Percentiles rank a stretch among this genome's conserved stretches.
These are phyloP conservation scores for Spergularia bocconei DNA, from an alignment of 148 eudicot species.

Conservation along the genomic window DNA sequence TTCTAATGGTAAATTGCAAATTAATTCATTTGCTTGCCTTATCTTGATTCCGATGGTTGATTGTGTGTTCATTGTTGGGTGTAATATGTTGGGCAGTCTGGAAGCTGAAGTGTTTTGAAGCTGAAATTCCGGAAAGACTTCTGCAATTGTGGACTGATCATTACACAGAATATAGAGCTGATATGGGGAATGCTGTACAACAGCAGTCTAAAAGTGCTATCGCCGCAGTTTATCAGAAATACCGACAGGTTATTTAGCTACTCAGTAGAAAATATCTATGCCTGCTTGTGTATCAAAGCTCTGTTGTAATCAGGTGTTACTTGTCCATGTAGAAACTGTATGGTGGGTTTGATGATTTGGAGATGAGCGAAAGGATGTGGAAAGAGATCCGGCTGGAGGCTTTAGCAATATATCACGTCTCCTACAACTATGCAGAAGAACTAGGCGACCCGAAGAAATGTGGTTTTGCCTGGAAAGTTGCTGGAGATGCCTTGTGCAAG, in stretches of 20 bases:
- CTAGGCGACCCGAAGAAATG: slow-evolving; percentile 21
- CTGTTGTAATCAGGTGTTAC: neutral
- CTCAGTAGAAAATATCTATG: neutral
- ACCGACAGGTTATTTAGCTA: slow-evolving; percentile 44
- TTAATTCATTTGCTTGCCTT: neutral
- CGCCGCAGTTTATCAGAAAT: slow-evolving; percentile 37
- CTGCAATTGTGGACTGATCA: slow-evolving; percentile 32
- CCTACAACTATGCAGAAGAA: slow-evolving; percentile 41
- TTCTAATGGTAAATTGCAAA: too few species aligned
- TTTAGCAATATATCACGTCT: slow-evolving; percentile 49
- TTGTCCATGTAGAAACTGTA: slow-evolving; percentile 43
- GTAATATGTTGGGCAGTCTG: slow-evolving; percentile 14
- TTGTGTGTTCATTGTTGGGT: neutral
- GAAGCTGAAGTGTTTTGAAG: slow-evolving; percentile 46
- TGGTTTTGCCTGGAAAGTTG: slow-evolving; percentile 69
- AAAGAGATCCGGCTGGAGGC: slow-evolving; percentile 46
- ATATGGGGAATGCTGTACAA: slow-evolving; percentile 39
- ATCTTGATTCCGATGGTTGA: neutral
- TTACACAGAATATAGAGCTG: slow-evolving; percentile 38
- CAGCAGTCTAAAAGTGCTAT: slow-evolving; percentile 32
- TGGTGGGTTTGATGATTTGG: slow-evolving; percentile 43
- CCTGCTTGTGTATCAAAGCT: neutral
- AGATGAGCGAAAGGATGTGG: slow-evolving; percentile 34
- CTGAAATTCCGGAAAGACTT: slow-evolving; percentile 29
- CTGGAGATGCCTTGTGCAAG: slow-evolving; percentile 47